Conservation (phyloP, 192 early-diverging fungal genomes). For the Allomyces arbusculus region DNA sequence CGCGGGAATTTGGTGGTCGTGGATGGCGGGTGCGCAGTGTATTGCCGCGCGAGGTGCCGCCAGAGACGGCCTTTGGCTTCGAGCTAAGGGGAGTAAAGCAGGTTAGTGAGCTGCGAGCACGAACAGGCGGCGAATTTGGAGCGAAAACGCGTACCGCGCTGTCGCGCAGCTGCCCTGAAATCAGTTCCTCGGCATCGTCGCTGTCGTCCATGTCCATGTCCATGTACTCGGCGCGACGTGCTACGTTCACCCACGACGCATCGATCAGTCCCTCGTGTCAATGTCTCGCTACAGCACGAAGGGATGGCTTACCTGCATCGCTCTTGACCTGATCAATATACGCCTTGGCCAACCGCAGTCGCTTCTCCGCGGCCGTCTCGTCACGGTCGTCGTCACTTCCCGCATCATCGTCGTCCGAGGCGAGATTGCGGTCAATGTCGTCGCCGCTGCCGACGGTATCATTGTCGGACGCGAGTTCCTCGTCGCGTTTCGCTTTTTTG, state of each 20-base stretch:
- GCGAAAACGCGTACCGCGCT: conserved; percentile 13
- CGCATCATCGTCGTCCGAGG: conserved; percentile 15
- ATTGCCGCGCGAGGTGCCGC: conserved; percentile 11
- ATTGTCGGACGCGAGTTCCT: too few relatives aligned
- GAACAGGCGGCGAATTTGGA: too few relatives aligned
- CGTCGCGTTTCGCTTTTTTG: too few relatives aligned
- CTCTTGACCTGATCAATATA: conserved; percentile 67
- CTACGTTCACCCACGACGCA: not conserved
- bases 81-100: too few relatives aligned
- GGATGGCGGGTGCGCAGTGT: conserved; percentile 13
- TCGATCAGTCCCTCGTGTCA: not conserved
- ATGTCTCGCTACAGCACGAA: not conserved
- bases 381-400: conserved; percentile 22
- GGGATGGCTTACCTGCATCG: conserved; percentile 18
- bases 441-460: too few relatives aligned
- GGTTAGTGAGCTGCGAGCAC: too few relatives aligned
- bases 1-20: conserved; percentile 18
- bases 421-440: too few relatives aligned
- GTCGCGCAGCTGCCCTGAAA: conserved; percentile 8
- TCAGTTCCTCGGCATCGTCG: conserved; percentile 2
- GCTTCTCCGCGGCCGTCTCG: conserved; percentile 85
- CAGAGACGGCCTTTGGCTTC: conserved; percentile 10
- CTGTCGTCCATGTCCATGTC: not conserved
- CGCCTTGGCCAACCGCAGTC: conserved; percentile 76
- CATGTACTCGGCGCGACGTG: conserved; percentile 1